Base-by-base conservation (phyloP, 495 filamentous ascomycete genomes). In the Acidomyces sp. region DNA sequence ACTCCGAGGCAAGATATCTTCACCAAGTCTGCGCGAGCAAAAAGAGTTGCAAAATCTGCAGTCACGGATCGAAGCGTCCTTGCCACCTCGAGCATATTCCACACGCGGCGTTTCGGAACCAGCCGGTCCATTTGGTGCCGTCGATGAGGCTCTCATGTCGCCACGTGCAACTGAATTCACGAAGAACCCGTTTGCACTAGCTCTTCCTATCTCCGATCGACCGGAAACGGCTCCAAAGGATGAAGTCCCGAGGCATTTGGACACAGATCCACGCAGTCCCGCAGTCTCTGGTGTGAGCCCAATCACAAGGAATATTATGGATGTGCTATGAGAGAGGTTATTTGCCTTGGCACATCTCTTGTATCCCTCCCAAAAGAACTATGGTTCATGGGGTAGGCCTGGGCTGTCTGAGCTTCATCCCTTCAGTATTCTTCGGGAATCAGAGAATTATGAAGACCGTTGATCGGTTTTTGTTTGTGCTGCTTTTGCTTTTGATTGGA, bases 261-360 rank as follows among this genome's bases (percentile, higher is more conserved):
- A 58, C 3, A 63, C 64, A 6, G 78, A 82, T 46, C 78, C 78
- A 3, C 55, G 78, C 25, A 79, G 75, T 47, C 78, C 78, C 5
- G 72, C 74, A 0, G 72, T 70, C 11, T 67, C 63, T 44, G 77
- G 76, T 4, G 72, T 74, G 52, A 74, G 68, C 10, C 75, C 76
- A n/a, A 79, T 82, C 39, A 70, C 71, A 28, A 60, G 77, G 36
- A 78, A 69, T 19, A 82, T 82, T 39, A 56, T 55, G 34, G 63
- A 67, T 46, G 60, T 67, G 12, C 49, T 67, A 53, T 66, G 58
- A 64, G n/a, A n/a, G n/a, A n/a, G n/a, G n/a, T n/a, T n/a, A n/a
- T n/a, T n/a, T n/a, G n/a, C n/a, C n/a, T n/a, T n/a, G n/a, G n/a
- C n/a, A n/a, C n/a, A n/a, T n/a, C n/a, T n/a, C n/a, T n/a, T n/a